Evolutionary conservation across 768 basidiomycete species (phyloP), one percentile per base, ranked within the genome.

Genomic region (Rhodosporidiobolus odoratus): DNA sequence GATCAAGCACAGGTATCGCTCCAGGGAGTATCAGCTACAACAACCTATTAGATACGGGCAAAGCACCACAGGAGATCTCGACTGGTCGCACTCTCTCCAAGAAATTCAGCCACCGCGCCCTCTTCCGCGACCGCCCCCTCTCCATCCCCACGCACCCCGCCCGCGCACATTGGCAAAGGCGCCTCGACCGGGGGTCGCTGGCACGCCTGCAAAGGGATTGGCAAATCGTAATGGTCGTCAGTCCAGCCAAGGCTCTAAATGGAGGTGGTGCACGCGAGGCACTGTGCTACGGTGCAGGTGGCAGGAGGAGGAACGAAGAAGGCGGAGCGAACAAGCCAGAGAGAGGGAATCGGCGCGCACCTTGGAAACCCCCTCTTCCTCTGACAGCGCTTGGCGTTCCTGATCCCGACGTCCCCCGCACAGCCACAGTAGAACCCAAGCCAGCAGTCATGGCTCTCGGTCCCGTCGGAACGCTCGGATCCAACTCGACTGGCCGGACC

Each of bases 391-490:
- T 34, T 23, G 59, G 63, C 2, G 35, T 54, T 16, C 58, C 57
- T 17, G 48, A 21, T 15, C 40, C 25, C 4, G 43, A 17, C 35
- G 45, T 35, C 1, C 21, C 32, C 5, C 30, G n/a, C 25, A 27
- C 45, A 25, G 37, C 38, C 34, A 56, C 64, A 13, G 56, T 58
- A 21, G 68, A 47, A 0, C 57, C 45, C 4, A 62, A 21, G 3
- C 62, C 68, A 2, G 41, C 6, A 38, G 58, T 35, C 69, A 71
- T 71, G 30, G 69, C 64, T 41, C 62, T 66, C 32, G 69, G 69
- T 0, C 65, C 69, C 12, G 69, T 71, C 53, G 69, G 69, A 10
- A 71, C 57, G 17, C 41, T 41, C 12, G 64, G 64, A 45, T 65
- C 65, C 25, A 71, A 48, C 56, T 71, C 69, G 45, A 66, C 47